Evolutionary conservation across 2,329 filamentous ascomycete species (phyloP), one percentile per base, ranked within the genome.

Genomic region (Fusarium poae): DNA sequence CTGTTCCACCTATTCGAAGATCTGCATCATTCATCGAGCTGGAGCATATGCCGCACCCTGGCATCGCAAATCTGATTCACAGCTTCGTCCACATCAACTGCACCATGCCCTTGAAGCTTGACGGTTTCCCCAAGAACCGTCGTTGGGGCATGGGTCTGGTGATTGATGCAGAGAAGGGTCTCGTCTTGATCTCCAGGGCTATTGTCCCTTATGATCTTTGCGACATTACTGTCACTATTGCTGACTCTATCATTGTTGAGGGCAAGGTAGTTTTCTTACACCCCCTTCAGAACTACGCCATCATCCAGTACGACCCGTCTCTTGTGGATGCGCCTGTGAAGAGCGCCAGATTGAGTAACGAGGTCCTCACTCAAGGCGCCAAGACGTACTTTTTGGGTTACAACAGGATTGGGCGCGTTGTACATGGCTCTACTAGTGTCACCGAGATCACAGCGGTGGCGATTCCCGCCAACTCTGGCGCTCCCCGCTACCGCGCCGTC

Each of bases 331-430:
- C 95, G 3, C 94, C 96, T 1, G 94, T 99, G 15, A 88, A 94
- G 82, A 95, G 92, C 68, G 96, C 97, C 6, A 92, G 89, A 73
- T 86, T 99, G 50, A 93, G 93, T 75, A 89, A 85, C 8, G 89
- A 92, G 57, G 89, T 90, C 73, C 93, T 98, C 77, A 94, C 93
- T 52, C 96, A 98, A 82, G 96, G 96, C 35, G 93, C 94, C 49
- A 91, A 95, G 59, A 97, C 94, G 0, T 94, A 97, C 71, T 99
- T 99, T 80, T 92, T 99, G 67, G 97, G 96, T n/a, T 97, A 97
- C 83, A 99, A 99, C 77, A 91, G 97, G 71, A 98, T 97, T 70
- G 91, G 95, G 65, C 89, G 95, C 35, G 93, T 97, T 40, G 95
- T 98, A 6, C 93, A 97, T 72, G 92, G 94, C 7, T 94, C 97